Percentiles rank a stretch among this genome's conserved stretches.
Conservation (phyloP, 139 green algal species). For the Penium margaritaceum region DNA sequence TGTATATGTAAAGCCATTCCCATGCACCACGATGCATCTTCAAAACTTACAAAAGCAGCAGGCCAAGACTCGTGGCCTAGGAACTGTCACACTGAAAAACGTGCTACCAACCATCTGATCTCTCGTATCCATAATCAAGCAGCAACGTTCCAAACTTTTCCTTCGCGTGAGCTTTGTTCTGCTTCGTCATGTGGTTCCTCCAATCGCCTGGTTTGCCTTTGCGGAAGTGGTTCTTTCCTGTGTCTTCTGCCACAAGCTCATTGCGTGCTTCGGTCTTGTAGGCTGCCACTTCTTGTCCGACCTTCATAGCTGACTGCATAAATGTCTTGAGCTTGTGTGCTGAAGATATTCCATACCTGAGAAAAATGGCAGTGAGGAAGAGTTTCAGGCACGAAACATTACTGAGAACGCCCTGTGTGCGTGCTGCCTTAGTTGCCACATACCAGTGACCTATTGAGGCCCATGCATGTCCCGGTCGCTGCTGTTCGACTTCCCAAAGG, state of each 20-base stretch:
- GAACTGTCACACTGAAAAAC: too few relatives aligned
- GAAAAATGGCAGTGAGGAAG: not conserved
- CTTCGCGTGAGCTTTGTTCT: not conserved
- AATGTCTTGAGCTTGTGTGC: not conserved
- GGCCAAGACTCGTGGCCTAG: too few relatives aligned
- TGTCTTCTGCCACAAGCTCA: not conserved
- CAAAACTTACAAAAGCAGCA: too few relatives aligned
- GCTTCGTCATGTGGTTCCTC: conserved; percentile 5
- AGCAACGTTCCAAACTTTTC: conserved; percentile 4
- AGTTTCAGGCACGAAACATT: not conserved
- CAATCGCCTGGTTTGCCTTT: conserved; percentile 12
- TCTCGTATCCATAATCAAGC: conserved; percentile 3
- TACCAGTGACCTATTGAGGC: conserved; percentile 5
- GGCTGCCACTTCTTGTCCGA: conserved; percentile 4
- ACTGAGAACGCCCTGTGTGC: not conserved
- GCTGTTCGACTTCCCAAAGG: not conserved
- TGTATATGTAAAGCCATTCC: too few relatives aligned
- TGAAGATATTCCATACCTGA: conserved; percentile 10
- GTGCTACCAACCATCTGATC: not conserved
- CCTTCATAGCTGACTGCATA: conserved; percentile 16
- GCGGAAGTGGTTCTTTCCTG: conserved; percentile 10
- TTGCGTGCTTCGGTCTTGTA: not conserved
- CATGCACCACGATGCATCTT: too few relatives aligned
- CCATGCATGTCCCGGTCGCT: not conserved
- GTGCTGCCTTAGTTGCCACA: too few relatives aligned